A percentile compares a stretch with the other conserved stretches of the same genome.
Conservation (phyloP, 257 asterid genomes). For the Phtheirospermum japonicum region DNA sequence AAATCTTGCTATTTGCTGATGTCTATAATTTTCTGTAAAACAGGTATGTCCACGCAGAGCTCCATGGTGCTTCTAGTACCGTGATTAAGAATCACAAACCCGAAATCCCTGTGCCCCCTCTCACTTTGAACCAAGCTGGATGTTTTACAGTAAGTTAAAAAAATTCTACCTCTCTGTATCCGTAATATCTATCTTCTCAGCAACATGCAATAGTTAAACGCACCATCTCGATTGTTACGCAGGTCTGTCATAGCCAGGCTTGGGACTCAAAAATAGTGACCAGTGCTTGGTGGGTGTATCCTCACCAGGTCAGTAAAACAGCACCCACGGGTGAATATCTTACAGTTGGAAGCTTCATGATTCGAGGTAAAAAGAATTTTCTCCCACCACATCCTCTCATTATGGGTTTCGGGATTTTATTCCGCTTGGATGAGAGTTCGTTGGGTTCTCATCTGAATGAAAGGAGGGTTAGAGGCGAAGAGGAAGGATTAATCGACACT, state of each 20-base stretch:
- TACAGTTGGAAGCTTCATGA: constrained; percentile 99
- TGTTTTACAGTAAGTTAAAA: constrained; percentile 77
- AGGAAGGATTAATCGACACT: constrained; percentile 65
- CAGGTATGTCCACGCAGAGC: constrained; percentile 97
- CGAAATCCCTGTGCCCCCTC: constrained; percentile 84
- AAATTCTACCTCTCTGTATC: neutral
- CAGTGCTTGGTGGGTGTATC: constrained; percentile 99
- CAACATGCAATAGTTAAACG: constrained; percentile 1
- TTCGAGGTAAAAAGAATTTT: constrained; percentile 95
- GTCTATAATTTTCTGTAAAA: constrained; percentile 23
- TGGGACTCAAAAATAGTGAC: constrained; percentile 99
- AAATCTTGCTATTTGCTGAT: constrained; percentile 29
- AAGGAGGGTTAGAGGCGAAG: constrained; percentile 96
- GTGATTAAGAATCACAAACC: constrained; percentile 97
- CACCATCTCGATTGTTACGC: constrained; percentile 28
- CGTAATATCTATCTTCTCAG: constrained; percentile 20
- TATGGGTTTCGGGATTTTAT: constrained; percentile 96
- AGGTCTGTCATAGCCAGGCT: constrained; percentile 99
- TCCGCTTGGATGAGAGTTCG: constrained; percentile 96
- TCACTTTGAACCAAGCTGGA: constrained; percentile 95
- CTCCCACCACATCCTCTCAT: constrained; percentile 95
- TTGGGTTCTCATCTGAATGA: constrained; percentile 97
- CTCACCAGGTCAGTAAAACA: constrained; percentile 96
- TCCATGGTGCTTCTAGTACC: constrained; percentile 98
- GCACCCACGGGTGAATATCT: constrained; percentile 99